Evolutionary conservation across 2,329 filamentous ascomycete genomes (phyloP).

Genomic region (Alternaria brassicae): DNA sequence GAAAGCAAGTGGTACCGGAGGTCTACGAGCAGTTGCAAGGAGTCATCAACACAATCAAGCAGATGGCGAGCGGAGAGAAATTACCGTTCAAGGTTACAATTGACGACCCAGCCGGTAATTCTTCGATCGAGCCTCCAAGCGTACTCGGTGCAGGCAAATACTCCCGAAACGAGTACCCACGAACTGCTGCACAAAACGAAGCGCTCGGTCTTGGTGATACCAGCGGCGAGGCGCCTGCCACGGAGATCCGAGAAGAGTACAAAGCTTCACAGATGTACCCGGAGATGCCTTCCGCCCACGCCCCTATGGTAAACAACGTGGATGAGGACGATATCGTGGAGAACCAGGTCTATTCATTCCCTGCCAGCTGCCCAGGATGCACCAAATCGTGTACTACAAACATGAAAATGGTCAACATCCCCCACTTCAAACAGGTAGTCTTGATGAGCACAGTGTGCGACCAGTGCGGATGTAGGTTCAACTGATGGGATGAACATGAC

Average conservation of each 20-base stretch:
- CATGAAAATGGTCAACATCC: constrained; percentile 99
- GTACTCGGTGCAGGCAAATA: constrained; percentile 83
- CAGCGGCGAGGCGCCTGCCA: constrained; percentile 59
- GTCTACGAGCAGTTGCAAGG: constrained; percentile 78
- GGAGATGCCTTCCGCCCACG: constrained; percentile 46
- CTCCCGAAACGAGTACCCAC: constrained; percentile 81
- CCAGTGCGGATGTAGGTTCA: constrained; percentile 72
- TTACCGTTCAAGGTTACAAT: constrained; percentile 90
- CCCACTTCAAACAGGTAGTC: constrained; percentile 96
- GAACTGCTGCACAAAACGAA: constrained; percentile 86
- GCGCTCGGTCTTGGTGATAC: constrained; percentile 74
- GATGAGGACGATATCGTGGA: constrained; percentile 79
- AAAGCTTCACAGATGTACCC: constrained; percentile 56
- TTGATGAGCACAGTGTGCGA: constrained; percentile 95
- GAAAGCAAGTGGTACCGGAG: constrained; percentile 80
- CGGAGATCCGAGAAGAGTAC: constrained; percentile 63
- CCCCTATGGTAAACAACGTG: constrained; percentile 53
- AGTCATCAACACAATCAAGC: constrained; percentile 74
- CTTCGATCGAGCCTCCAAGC: constrained; percentile 89
- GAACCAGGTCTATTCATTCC: constrained; percentile 92
- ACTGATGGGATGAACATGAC: neutral
- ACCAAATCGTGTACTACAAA: constrained; percentile 85
- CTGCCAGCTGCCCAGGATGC: constrained; percentile 90
- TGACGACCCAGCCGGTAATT: constrained; percentile 94
- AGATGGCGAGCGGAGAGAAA: constrained; percentile 77